phyloP scores from a whole-genome alignment of 108 stramenopile species.

The Skeletonema costatum region DNA sequence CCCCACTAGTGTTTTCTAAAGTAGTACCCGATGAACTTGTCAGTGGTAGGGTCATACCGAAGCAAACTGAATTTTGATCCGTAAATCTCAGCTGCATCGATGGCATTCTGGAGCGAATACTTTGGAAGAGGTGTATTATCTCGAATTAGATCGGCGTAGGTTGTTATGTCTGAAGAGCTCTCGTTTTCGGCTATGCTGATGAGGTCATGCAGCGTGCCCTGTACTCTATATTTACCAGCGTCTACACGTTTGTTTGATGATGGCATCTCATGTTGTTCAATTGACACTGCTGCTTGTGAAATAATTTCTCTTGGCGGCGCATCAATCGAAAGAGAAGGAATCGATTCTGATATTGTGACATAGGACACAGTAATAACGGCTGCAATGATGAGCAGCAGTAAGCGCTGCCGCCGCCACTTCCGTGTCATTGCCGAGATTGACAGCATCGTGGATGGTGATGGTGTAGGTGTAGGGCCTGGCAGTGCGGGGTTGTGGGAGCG shows the following conservation, averaged over 20 bases:
- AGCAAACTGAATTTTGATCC: background rate
- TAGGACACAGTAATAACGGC: background rate
- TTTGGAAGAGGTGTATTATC: background rate
- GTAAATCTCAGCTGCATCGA: slow-evolving; percentile 3
- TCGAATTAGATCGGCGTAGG: background rate
- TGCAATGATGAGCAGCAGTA: background rate
- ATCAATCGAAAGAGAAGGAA: background rate
- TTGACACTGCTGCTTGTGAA: background rate
- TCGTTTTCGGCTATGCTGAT: background rate
- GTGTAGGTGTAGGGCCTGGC: too few species aligned
- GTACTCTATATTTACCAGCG: background rate
- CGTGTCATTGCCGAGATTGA: background rate
- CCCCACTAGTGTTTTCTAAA: background rate
- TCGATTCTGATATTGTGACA: background rate
- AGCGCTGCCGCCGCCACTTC: background rate
- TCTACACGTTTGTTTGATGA: background rate
- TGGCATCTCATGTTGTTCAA: background rate
- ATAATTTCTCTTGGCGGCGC: background rate
- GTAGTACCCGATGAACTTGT: background rate
- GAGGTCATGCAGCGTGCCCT: background rate
- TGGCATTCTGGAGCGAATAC: slow-evolving; percentile 7
- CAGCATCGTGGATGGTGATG: too few species aligned
- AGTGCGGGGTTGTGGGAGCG: too few species aligned
- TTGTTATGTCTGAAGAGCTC: background rate
- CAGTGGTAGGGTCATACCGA: slow-evolving; percentile 3